Evolutionary conservation across 352 stramenopile genomes (phyloP).

Genomic region (Phytophthora podocarpi): DNA sequence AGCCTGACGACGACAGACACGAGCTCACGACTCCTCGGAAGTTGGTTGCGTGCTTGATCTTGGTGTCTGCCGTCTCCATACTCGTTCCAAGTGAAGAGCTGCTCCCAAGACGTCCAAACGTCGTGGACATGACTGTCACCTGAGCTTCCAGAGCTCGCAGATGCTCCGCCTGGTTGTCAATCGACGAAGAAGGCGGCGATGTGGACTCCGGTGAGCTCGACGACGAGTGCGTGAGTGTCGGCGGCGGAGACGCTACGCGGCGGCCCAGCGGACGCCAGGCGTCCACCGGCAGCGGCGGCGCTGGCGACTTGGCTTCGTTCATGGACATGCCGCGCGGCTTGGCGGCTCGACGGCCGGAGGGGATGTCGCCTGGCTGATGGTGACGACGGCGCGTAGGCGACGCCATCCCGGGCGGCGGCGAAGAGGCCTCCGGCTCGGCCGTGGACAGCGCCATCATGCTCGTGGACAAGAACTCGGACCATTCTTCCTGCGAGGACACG

Average conservation of each 20-base stretch:
- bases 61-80: constrained; percentile 7
- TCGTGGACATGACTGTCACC: constrained; percentile 24
- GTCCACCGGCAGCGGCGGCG: constrained; percentile 25
- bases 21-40: constrained; percentile 54
- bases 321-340: constrained; percentile 56
- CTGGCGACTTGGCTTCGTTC: constrained; percentile 41
- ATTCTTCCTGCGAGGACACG: constrained; percentile 52
- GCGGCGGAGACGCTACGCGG: constrained; percentile 40
- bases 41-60: constrained; percentile 40
- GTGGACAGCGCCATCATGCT: constrained; percentile 66
- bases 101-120: constrained; percentile 39
- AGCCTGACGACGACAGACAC: constrained; percentile 57
- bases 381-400: constrained; percentile 21
- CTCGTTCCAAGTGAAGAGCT: constrained; percentile 20
- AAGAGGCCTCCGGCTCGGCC: constrained; percentile 29
- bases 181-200: constrained; percentile 18
- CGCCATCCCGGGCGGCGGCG: neutral
- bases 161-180: constrained; percentile 39
- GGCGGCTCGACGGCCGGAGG: neutral
- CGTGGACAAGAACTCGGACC: constrained; percentile 66
- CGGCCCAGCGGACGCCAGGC: constrained; percentile 59
- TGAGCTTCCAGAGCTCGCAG: constrained; percentile 14
- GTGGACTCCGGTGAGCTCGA: constrained; percentile 23
- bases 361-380: neutral
- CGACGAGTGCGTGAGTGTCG: constrained; percentile 20